phyloP scores from a whole-genome alignment of 202 grass and related monocot species.

The Brachypodium distachyon region DNA sequence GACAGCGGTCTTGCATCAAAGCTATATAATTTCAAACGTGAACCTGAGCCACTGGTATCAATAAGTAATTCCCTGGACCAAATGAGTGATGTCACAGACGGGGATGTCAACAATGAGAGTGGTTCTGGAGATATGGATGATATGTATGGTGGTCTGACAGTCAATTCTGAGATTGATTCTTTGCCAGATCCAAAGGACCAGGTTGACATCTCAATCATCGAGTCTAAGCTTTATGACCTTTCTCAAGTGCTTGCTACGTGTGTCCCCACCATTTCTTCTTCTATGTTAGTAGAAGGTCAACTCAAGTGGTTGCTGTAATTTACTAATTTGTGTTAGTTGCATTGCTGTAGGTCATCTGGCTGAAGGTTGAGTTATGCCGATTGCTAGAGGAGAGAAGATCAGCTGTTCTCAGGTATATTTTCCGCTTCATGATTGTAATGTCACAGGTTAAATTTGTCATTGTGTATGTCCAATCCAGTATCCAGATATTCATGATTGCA shows the following conservation, averaged over 20 bases:
- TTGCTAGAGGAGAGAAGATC: constrained; percentile 91
- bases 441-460: constrained; percentile 18
- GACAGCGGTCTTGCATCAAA: constrained; percentile 76
- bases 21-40: constrained; percentile 87
- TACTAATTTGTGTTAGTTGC: constrained; percentile 7
- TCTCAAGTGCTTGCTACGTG: not conserved
- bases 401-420: constrained; percentile 80
- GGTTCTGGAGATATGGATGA: constrained; percentile 50
- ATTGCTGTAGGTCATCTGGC: constrained; percentile 51
- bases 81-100: constrained; percentile 37
- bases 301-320: not conserved
- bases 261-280: not conserved
- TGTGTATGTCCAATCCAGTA: constrained; percentile 24
- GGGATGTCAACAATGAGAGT: constrained; percentile 44
- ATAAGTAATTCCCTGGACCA: constrained; percentile 38
- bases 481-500: not conserved
- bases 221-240: not conserved
- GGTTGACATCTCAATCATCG: constrained; percentile 32
- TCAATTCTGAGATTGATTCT: constrained; percentile 78
- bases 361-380: constrained; percentile 81
- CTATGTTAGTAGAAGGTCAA: constrained; percentile 16
- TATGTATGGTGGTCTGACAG: constrained; percentile 48
- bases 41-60: constrained; percentile 75
- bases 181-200: constrained; percentile 92
- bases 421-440: not conserved